Base-by-base conservation (phyloP, 2,329 filamentous ascomycete genomes). In the Annulohypoxylon truncatum region DNA sequence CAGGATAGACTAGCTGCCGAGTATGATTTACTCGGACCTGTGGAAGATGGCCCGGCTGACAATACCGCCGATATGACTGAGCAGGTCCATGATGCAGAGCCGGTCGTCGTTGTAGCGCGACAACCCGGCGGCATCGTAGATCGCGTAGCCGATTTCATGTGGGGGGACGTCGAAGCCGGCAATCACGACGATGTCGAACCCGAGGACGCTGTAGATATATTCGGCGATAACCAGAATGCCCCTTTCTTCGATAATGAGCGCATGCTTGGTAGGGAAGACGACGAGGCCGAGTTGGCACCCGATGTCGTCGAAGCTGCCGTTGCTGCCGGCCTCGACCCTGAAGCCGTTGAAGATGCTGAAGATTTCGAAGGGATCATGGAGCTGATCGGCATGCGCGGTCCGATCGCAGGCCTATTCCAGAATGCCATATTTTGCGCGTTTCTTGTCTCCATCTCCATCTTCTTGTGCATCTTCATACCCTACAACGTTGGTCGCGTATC, bases 331-430 rank as follows among this genome's bases (percentile, higher is more conserved):
- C 82, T 95, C 33, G 93, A 97, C 58, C 85, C 88, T 57, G 90
- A 92, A 71, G 91, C 90, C 8, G 86, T 93, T 42, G 92, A 94
- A 44, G 92, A 97, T 71, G 92, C 92, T 8, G 96, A 99, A 79
- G 96, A 99, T 75, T 89, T 99, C 13, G 96, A 99, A 77, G 96
- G 96, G 0, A 92, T 99, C 55, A 89, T 99, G 83, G 96, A 99
- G 77, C 87, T 99, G 13, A 91, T 99, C 64, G 96, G 96, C 35
- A 96, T 99, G 92, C 93, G 96, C 74, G 96, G 96, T 0, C 96
- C 96, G 0, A 84, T 99, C 2, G 90, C 91, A 12, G 94, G 93
- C 2, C 85, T 99, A 4, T 89, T 98, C 71, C 96, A 99, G 75
- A 99, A 99, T 72, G 94, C 92, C 59, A 89, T 97, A 13, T 99